Evolutionary conservation across 495 filamentous ascomycete genomes (phyloP).

Genomic region (Filosporella fistucella): DNA sequence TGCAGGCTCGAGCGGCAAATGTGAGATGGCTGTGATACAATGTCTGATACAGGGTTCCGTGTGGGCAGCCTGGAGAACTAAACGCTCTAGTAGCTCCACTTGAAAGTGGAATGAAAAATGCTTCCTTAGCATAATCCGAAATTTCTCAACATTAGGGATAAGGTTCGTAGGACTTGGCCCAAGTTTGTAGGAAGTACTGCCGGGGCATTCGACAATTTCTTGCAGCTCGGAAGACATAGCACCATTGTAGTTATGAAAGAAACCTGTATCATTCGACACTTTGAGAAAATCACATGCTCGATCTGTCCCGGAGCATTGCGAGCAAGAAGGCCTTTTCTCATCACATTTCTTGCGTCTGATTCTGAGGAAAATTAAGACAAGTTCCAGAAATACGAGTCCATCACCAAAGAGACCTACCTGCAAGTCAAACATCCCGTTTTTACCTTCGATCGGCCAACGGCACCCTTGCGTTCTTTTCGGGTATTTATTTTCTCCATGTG

Average conservation of each 20-base stretch:
- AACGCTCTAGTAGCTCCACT: conserved; percentile 17
- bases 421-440: conserved; percentile 23
- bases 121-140: conserved; percentile 22
- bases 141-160: conserved; percentile 25
- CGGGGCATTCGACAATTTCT: conserved; percentile 13
- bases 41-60: conserved; percentile 19
- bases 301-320: conserved; percentile 40
- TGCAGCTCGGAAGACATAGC: too few species aligned
- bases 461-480: conserved; percentile 17
- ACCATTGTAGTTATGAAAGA: too few species aligned
- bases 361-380: conserved; percentile 17
- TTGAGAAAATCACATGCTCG: conserved; percentile 34
- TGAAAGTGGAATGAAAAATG: conserved; percentile 23
- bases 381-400: conserved; percentile 9
- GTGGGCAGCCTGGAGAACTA: conserved; percentile 19
- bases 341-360: conserved; percentile 40
- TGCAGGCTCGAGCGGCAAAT: conserved; percentile 18
- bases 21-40: conserved; percentile 23
- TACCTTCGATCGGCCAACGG: conserved; percentile 17
- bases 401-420: conserved; percentile 16
- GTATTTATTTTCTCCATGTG: conserved; percentile 16
- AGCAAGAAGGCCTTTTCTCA: conserved; percentile 44
- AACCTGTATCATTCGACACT: too few species aligned
- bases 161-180: too few species aligned
- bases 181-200: conserved; percentile 14